These are phyloP conservation scores for Rosa hybrid DNA, from an alignment of 331 rosid genomes.

Conservation along the genomic window DNA sequence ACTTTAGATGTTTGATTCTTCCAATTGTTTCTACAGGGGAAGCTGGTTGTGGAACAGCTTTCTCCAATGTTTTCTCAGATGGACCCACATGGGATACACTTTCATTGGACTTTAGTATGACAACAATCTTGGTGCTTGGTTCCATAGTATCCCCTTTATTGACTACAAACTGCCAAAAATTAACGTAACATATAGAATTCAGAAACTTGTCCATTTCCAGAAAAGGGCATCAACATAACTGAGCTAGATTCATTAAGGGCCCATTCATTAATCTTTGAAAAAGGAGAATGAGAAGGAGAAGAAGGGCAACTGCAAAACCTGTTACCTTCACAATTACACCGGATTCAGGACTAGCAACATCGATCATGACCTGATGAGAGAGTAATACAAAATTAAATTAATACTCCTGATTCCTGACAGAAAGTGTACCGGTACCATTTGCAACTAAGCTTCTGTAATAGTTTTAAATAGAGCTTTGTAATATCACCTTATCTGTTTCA, in stretches of 20 bases:
- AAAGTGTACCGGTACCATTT: neutral
- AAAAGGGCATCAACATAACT: neutral
- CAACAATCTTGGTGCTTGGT: constrained; percentile 79
- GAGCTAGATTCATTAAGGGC: neutral
- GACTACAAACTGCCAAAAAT: constrained; percentile 64
- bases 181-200: constrained; percentile 20
- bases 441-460: constrained; percentile 22
- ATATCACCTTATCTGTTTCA: constrained; percentile 80
- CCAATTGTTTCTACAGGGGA: constrained; percentile 36
- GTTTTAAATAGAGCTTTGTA: constrained; percentile 23
- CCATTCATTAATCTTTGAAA: neutral
- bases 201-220: constrained; percentile 12
- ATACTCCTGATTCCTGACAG: constrained; percentile 12
- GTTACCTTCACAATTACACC: constrained; percentile 73
- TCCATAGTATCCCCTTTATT: constrained; percentile 91
- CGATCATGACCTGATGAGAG: constrained; percentile 68
- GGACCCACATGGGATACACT: constrained; percentile 71
- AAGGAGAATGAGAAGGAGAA: neutral
- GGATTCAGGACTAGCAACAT: constrained; percentile 80
- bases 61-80: constrained; percentile 56
- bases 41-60: constrained; percentile 49
- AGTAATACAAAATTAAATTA: constrained; percentile 14
- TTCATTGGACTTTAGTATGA: constrained; percentile 79
- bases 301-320: neutral
- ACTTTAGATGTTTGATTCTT: constrained; percentile 54